Evolutionary conservation across 768 basidiomycete species (phyloP).

Genomic region (Phaffia australis): DNA sequence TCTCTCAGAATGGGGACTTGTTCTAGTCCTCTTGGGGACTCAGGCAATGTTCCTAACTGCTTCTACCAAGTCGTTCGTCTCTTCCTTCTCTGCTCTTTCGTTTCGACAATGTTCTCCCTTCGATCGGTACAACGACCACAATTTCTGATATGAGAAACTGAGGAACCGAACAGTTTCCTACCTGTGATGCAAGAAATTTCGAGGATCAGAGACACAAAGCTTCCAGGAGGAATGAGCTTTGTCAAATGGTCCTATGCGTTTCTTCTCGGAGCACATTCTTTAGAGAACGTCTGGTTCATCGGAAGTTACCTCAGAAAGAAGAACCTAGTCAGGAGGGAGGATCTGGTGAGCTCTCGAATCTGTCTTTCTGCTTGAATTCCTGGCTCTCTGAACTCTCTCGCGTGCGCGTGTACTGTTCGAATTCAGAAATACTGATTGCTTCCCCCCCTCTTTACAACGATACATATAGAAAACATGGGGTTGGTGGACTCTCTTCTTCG

Average conservation of each 20-base stretch:
- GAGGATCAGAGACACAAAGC: background rate
- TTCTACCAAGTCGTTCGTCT: too few species aligned
- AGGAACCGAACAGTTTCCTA: too few species aligned
- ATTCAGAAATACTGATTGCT: background rate
- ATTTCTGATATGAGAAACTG: too few species aligned
- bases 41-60: too few species aligned
- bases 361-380: background rate
- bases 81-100: too few species aligned
- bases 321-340: background rate
- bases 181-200: too few species aligned
- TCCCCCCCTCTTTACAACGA: background rate
- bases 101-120: too few species aligned
- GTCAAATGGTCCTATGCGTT: conserved; percentile 11
- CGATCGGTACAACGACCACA: too few species aligned
- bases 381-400: background rate
- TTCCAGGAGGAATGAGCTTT: background rate
- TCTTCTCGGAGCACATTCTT: conserved; percentile 9
- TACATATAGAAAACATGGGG: background rate
- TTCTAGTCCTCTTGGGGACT: too few species aligned
- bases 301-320: background rate
- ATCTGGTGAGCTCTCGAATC: background rate
- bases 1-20: too few species aligned
- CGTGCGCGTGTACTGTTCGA: too few species aligned
- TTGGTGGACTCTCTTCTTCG: conserved; percentile 8
- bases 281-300: conserved; percentile 11